Evolutionary conservation across 2,329 filamentous ascomycete genomes (phyloP).

Genomic region (Epichloe uncinata): DNA sequence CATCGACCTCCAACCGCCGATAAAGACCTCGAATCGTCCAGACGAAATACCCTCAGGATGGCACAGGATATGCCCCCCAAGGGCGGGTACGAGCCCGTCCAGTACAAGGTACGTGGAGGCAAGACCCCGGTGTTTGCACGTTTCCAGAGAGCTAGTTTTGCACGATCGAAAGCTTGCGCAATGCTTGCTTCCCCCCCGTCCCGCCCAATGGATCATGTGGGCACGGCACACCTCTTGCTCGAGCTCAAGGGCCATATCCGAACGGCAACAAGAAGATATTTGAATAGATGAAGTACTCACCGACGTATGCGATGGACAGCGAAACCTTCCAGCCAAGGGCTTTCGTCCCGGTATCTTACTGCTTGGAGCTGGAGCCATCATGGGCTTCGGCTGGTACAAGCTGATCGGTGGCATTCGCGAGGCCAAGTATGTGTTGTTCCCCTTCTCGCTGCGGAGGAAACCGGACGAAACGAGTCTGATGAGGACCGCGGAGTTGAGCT

Average conservation of each 20-base stretch:
- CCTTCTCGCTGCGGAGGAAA: too few relatives aligned
- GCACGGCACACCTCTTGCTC: too few relatives aligned
- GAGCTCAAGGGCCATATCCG: too few relatives aligned
- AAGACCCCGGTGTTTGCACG: not conserved
- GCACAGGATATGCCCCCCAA: slow-evolving; percentile 88
- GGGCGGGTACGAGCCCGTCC: slow-evolving; percentile 90
- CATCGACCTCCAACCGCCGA: not conserved
- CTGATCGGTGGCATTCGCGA: slow-evolving; percentile 73
- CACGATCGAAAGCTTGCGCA: too few relatives aligned
- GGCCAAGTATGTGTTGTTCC: slow-evolving; percentile 56
- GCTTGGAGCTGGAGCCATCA: slow-evolving; percentile 60
- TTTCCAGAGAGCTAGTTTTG: too few relatives aligned
- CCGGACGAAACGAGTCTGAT: too few relatives aligned
- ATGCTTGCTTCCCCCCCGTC: too few relatives aligned
- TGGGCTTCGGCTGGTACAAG: slow-evolving; percentile 86
- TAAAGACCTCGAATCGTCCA: not conserved
- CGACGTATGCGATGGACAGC: slow-evolving; percentile 32
- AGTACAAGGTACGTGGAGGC: slow-evolving; percentile 67
- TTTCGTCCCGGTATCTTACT: slow-evolving; percentile 77
- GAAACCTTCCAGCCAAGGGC: slow-evolving; percentile 83
- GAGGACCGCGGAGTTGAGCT: too few relatives aligned
- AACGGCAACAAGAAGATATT: too few relatives aligned
- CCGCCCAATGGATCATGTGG: too few relatives aligned
- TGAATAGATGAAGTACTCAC: too few relatives aligned
- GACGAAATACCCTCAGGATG: slow-evolving; percentile 44